Evolutionary conservation across 2,329 filamentous ascomycete species (phyloP).

Genomic region (Zalaria obscura): DNA sequence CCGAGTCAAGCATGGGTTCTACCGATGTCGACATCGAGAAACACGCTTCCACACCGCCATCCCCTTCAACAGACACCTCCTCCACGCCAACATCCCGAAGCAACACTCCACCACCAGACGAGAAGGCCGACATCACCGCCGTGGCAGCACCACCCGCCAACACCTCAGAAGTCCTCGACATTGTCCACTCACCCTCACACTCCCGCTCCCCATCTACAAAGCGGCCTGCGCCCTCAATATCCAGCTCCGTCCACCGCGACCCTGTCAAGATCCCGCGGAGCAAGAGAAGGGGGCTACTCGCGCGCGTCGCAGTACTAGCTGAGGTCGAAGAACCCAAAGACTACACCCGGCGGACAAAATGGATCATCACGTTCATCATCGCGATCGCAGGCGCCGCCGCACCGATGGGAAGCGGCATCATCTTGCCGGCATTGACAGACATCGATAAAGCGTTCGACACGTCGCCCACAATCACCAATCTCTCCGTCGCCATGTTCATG

Average conservation of each 20-base stretch:
- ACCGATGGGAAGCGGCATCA: conserved; percentile 71
- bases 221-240: not conserved
- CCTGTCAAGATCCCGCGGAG: conserved; percentile 29
- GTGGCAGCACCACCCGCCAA: no score
- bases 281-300: conserved; percentile 58
- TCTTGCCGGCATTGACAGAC: conserved; percentile 55
- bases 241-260: not conserved
- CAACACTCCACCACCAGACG: no score
- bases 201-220: no score
- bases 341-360: conserved; percentile 64
- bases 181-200: no score
- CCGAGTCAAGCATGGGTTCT: no score
- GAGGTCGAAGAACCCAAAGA: conserved; percentile 66
- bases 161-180: no score
- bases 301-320: conserved; percentile 55
- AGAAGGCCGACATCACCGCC: no score
- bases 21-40: no score
- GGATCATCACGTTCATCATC: conserved; percentile 66
- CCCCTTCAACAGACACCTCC: no score
- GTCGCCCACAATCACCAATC: conserved; percentile 52
- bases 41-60: no score
- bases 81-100: no score
- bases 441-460: conserved; percentile 49
- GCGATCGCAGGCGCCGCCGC: conserved; percentile 65
- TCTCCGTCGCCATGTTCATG: conserved; percentile 71